Evolutionary conservation across 148 eudicot species (phyloP), one percentile per base, ranked within the genome.

Genomic region (Chenopodium album): DNA sequence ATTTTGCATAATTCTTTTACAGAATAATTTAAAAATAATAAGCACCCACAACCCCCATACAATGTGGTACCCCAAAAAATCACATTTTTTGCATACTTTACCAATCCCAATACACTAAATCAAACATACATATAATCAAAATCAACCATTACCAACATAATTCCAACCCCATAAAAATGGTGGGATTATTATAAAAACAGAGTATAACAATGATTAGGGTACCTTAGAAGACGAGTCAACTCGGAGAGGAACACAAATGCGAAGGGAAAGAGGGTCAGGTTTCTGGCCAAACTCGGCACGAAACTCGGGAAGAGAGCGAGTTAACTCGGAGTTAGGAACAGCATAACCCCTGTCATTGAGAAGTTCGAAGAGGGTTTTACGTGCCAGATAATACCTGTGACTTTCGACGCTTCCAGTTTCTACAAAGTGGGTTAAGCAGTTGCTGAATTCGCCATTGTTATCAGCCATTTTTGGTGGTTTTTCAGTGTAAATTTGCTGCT

Each of bases 221-320:
- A 76, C 79, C 81, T 79, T 71, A 48, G 75, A 79, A 79, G 81
- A 69, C 0, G 82, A 87, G 80, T 93, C 83, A 50, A 87, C 81
- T 19, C 80, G 84, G 82, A 80, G 90, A 50, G 88, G 78, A 59
- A 90, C 83, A 16, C 82, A 80, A 68, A 93, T 80, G 16, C 88
- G 86, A 63, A 93, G 88, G 41, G 85, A 77, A 4, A 87, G 87
- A 13, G 84, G 65, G 72, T 92, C 95, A 44, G 92, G 93, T 13
- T 20, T 71, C 0, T 83, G 87, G 5, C 91, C 89, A 65, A 84
- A 83, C 29, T 71, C 62, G 31, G 80, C 48, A 6, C 98, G 86
- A 71, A 93, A 93, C 1, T 90, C 89, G 1, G 77, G 9, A 0
- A 93, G 89, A 37, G 94, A 78, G 19, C 86, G 59, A 6, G 88